Base-by-base conservation (phyloP, 495 filamentous ascomycete species). In the Xeromyces bisporus region DNA sequence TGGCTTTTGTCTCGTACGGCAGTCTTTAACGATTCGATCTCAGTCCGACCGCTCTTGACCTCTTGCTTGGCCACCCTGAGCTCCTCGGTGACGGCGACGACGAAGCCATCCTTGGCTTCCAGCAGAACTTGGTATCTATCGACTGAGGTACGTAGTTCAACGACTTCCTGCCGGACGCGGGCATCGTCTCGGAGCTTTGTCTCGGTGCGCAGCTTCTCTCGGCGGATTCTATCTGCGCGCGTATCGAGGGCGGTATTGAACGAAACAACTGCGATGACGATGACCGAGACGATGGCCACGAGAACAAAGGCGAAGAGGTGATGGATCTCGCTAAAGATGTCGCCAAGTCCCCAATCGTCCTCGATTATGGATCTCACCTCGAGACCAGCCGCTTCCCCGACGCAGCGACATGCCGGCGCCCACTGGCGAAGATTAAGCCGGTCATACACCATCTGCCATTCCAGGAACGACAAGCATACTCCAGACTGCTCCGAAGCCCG, bases 331-430 rank as follows among this genome's bases (percentile, higher is more conserved):
- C 29, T 35, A 17, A 23, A 11, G 10, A 29, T 17, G 13, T 11
- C 23, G 10, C 11, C 15, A 7, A 36, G 12, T 8, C 18, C 9
- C 24, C 2, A 18, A 15, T 26, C 17, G n/a, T 32, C 16, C 1
- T 29, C 12, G 29, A 36, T 7, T 1, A 12, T 15, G 1, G 14
- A 18, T 1, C 14, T 8, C 28, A 37, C 3, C 6, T 31, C 30
- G 6, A 40, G 6, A 1, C 37, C 41, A 3, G 32, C n/a, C 16
- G 24, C 24, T 13, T 35, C 27, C 2, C 41, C 41, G 7, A 26
- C 13, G 36, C 41, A 44, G 26, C 34, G 34, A 18, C 20, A 12
- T 7, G 4, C 10, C 15, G 17, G 28, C 20, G 29, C 15, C 32
- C 15, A 31, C n/a, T 28, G 29, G 25, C 20, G 21, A 14, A 12